Percentiles rank a stretch among this genome's conserved stretches.
Conservation (phyloP, 495 filamentous ascomycete species). For the Annulohypoxylon moriforme region DNA sequence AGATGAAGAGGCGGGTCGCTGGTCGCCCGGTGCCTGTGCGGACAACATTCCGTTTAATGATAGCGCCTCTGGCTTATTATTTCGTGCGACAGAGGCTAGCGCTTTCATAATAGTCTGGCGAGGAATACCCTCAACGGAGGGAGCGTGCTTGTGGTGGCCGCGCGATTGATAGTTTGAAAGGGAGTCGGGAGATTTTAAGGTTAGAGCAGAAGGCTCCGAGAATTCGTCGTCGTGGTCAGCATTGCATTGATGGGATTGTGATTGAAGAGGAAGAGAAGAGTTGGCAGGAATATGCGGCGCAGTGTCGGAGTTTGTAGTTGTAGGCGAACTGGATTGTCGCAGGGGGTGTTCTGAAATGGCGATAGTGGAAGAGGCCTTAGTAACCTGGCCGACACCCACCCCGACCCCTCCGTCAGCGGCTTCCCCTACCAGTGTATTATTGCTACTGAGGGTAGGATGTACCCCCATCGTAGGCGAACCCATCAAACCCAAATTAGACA, state of each 20-base stretch:
- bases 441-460: constrained; percentile 34
- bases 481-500: constrained; percentile 37
- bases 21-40: constrained; percentile 55
- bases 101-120: constrained; percentile 90
- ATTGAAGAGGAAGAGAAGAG: constrained; percentile 31
- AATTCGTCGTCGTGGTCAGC: constrained; percentile 41
- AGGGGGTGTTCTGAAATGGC: constrained; percentile 31
- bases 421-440: constrained; percentile 22
- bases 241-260: constrained; percentile 51
- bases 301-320: constrained; percentile 46
- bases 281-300: constrained; percentile 28
- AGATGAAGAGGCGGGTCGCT: constrained; percentile 61
- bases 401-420: constrained; percentile 42
- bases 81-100: constrained; percentile 77
- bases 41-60: constrained; percentile 66
- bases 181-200: constrained; percentile 30
- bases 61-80: constrained; percentile 66
- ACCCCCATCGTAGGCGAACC: constrained; percentile 42
- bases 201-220: constrained; percentile 39
- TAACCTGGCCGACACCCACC: constrained; percentile 34
- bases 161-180: constrained; percentile 47
- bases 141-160: constrained; percentile 68
- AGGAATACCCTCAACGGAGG: constrained; percentile 78
- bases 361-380: constrained; percentile 32
- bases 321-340: constrained; percentile 28